These are phyloP conservation scores for Alectoria sarmentosa DNA, from an alignment of 495 filamentous ascomycete species.

Conservation along the genomic window DNA sequence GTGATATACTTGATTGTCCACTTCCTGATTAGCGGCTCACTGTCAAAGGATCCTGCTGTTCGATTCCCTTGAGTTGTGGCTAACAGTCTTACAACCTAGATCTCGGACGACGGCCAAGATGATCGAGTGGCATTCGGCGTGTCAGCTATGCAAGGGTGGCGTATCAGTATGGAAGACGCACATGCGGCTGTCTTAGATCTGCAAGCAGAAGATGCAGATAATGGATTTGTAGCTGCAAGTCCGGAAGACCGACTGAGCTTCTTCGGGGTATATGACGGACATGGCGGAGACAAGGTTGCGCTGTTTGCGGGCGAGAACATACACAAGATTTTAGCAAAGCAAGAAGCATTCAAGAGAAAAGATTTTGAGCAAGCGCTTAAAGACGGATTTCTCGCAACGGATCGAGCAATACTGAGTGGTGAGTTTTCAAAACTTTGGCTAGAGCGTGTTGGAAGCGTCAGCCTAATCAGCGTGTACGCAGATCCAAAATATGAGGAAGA, in stretches of 20 bases:
- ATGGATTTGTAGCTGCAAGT: constrained; percentile 52
- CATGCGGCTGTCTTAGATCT: constrained; percentile 87
- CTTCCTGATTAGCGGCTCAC: not conserved
- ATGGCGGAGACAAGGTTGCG: constrained; percentile 95
- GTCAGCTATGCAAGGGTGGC: constrained; percentile 99
- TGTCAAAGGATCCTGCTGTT: not conserved
- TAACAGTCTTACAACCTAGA: constrained; percentile 40
- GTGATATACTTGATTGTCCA: constrained; percentile 5
- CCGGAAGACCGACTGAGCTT: constrained; percentile 74
- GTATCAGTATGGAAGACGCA: constrained; percentile 98
- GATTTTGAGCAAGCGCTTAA: constrained; percentile 94
- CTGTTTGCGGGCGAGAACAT: constrained; percentile 88
- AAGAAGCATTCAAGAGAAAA: constrained; percentile 83
- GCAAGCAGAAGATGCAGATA: constrained; percentile 53
- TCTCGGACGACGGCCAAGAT: constrained; percentile 84
- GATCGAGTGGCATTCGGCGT: constrained; percentile 87
- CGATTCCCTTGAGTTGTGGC: constrained; percentile 1
- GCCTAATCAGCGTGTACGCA: constrained; percentile 35
- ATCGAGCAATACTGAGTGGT: constrained; percentile 94
- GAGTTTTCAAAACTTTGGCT: constrained; percentile 28
- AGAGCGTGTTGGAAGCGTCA: constrained; percentile 19
- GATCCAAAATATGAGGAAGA: constrained; percentile 96
- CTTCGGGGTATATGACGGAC: constrained; percentile 97
- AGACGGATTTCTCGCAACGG: constrained; percentile 94
- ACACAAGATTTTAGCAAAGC: constrained; percentile 88